Evolutionary conservation across 495 filamentous ascomycete species (phyloP).

Genomic region (Penicillium argentinense): DNA sequence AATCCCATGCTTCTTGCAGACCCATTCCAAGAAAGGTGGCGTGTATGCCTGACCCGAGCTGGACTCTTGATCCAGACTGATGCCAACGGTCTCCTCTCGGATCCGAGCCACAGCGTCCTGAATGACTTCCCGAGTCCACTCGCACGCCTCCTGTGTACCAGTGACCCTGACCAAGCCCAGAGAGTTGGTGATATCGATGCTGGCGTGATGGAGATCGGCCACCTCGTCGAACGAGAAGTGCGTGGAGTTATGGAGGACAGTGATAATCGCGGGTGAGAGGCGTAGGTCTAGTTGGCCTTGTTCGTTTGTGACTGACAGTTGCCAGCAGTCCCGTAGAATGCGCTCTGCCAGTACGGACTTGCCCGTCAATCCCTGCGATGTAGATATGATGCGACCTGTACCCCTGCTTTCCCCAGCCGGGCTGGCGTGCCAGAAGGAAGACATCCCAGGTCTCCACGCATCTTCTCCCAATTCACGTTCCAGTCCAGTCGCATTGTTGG

Average conservation of each 20-base stretch:
- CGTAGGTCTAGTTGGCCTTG: conserved; percentile 44
- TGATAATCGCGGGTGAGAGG: conserved; percentile 23
- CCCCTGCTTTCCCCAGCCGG: background rate
- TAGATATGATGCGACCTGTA: conserved; percentile 10
- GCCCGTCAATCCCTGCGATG: conserved; percentile 18
- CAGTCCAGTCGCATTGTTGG: background rate
- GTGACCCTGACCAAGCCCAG: conserved; percentile 41
- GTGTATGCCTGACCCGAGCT: conserved; percentile 14
- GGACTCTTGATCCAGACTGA: conserved; percentile 15
- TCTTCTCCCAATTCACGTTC: background rate
- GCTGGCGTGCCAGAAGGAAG: conserved; percentile 20
- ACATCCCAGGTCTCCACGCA: conserved; percentile 34
- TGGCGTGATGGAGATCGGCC: conserved; percentile 38
- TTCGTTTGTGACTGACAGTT: conserved; percentile 36
- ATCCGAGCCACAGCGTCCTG: conserved; percentile 37
- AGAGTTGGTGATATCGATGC: conserved; percentile 40
- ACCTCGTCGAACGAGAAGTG: conserved; percentile 46
- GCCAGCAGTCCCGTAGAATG: conserved; percentile 47
- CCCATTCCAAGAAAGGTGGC: conserved; percentile 34
- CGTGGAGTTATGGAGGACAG: conserved; percentile 30
- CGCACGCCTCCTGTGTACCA: conserved; percentile 36
- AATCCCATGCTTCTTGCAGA: conserved; percentile 31
- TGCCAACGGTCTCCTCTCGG: conserved; percentile 25
- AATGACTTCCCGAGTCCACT: conserved; percentile 42
- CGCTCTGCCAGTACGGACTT: conserved; percentile 38